Evolutionary conservation across 768 basidiomycete species (phyloP).

Genomic region (Suillus subaureus): DNA sequence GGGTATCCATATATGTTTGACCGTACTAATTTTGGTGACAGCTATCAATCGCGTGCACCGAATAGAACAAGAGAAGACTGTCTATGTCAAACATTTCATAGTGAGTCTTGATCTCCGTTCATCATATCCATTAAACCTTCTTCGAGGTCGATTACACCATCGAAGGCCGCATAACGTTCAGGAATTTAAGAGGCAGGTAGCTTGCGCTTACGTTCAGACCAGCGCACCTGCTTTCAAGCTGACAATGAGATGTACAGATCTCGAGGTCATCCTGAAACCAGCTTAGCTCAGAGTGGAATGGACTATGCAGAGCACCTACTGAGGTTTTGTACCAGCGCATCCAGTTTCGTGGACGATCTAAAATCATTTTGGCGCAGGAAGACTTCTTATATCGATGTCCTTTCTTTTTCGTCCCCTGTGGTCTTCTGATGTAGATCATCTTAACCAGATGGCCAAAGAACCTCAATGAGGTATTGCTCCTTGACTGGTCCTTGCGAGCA

Average conservation of each 20-base stretch:
- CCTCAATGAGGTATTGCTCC: constrained; percentile 63
- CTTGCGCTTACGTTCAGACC: too few species aligned
- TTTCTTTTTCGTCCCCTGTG: constrained; percentile 23
- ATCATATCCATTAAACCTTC: neutral
- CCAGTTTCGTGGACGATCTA: constrained; percentile 86
- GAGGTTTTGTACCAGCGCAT: constrained; percentile 76
- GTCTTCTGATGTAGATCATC: constrained; percentile 1
- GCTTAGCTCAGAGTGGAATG: neutral
- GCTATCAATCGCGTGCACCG: constrained; percentile 87
- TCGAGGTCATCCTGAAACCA: constrained; percentile 38
- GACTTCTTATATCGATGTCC: constrained; percentile 43
- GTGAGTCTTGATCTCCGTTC: constrained; percentile 40
- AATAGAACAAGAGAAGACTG: constrained; percentile 80
- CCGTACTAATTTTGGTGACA: constrained; percentile 26
- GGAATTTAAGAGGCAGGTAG: too few species aligned
- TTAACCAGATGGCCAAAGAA: constrained; percentile 41
- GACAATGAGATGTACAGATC: constrained; percentile 32
- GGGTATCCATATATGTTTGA: neutral
- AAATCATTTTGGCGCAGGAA: constrained; percentile 74
- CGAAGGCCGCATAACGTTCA: constrained; percentile 61
- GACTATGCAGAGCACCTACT: constrained; percentile 40
- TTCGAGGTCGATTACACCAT: constrained; percentile 70
- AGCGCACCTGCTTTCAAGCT: too few species aligned
- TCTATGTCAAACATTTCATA: constrained; percentile 85
- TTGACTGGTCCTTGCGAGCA: constrained; percentile 71